Evolutionary conservation across 2,329 filamentous ascomycete species (phyloP), one percentile per base, ranked within the genome.

Genomic region (Monilinia fructigena): DNA sequence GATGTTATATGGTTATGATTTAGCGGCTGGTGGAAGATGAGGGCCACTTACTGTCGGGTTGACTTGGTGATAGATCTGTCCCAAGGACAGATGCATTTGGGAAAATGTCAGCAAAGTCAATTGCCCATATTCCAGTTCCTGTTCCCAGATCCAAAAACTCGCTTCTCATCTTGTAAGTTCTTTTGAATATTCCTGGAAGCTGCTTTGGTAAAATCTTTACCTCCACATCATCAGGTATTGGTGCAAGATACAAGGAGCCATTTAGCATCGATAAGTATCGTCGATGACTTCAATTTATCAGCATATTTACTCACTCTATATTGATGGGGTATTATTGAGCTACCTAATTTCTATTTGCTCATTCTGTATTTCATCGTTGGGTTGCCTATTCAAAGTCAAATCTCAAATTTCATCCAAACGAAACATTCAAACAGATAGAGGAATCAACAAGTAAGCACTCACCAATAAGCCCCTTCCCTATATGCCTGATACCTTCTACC

Each of bases 401-500:
- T n/a, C n/a, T 58, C 26, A 20, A 18, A 55, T n/a, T 52, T 14
- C 6, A 18, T 47, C 47, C 18, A 45, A 12, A n/a, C 14, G 10
- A n/a, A 56, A 54, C 26, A 64, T 20, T 38, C 26, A 26, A 52
- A 40, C n/a, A 28, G 23, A 35, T 28, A 18, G 28, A 62, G 14
- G 31, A 20, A 35, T 38, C 23, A 26, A 45, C 28, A 31, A 48
- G 18, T 18, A 38, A 28, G 12, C 7, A 67, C 67, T 62, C 53
- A 73, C 72, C 73, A 75, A 55, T 75, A 75, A 12, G 77, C 72
- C 0, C 81, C 82, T 45, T 82, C 78, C 59, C 79, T 78, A 69
- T 76, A 79, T 3, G 75, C 76, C 65, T 84, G 82, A 65, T 84
- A 84, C 2, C 81, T 76, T 1, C 82, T 76, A 3, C 82, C 82